Percentiles rank a stretch among this genome's conserved stretches.
These are phyloP conservation scores for Phaffomyces antillensis DNA, from an alignment of 805 yeast species.

Conservation along the genomic window DNA sequence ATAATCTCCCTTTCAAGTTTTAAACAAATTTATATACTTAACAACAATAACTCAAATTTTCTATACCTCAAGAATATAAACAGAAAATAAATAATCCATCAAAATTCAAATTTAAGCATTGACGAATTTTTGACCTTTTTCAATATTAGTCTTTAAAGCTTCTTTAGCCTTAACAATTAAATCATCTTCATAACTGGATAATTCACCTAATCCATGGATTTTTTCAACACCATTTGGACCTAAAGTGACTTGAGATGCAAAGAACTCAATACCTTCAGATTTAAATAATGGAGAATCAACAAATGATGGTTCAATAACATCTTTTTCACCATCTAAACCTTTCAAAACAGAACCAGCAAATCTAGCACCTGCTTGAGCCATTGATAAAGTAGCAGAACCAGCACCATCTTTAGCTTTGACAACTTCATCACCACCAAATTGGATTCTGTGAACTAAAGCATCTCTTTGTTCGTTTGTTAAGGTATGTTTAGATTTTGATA, in stretches of 20 bases:
- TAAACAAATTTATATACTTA: too few species aligned
- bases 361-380: conserved; percentile 88
- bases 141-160: conserved; percentile 83
- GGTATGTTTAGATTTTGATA: conserved; percentile 75
- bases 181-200: conserved; percentile 75
- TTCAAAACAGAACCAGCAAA: conserved; percentile 59
- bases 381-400: conserved; percentile 88
- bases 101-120: conserved; percentile 45
- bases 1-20: not conserved
- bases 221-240: conserved; percentile 86
- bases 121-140: conserved; percentile 89
- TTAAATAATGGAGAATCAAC: conserved; percentile 80
- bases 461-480: conserved; percentile 60
- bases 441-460: conserved; percentile 75
- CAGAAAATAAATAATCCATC: not conserved
- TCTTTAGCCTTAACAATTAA: conserved; percentile 79
- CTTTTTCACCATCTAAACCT: conserved; percentile 58
- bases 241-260: conserved; percentile 89
- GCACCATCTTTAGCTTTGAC: conserved; percentile 92
- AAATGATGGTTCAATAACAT: conserved; percentile 60
- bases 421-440: conserved; percentile 95
- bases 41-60: not conserved
- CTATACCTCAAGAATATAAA: conserved; percentile 1
- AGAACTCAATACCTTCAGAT: conserved; percentile 87
- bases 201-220: conserved; percentile 70